Base-by-base conservation (phyloP, 306 rosid genomes). In the Vigna mungo region DNA sequence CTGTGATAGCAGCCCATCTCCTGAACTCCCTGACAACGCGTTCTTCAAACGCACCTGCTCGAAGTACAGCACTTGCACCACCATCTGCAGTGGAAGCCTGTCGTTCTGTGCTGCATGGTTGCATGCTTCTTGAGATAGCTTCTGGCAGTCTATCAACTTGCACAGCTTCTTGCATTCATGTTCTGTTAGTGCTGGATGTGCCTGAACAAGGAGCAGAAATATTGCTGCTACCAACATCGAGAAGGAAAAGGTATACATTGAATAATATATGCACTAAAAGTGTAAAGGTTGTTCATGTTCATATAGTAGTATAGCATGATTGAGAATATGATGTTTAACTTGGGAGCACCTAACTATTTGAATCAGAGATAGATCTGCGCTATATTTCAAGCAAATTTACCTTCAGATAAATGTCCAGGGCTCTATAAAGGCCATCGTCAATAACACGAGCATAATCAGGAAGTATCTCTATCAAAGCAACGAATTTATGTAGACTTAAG, bases 41-140 rank as follows among this genome's bases (percentile, higher is more conserved):
- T 88, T 87, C 83, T 86, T 90, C 82, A 91, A 54, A 0, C 97
- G 88, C n/a, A 94, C 79, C 85, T 94, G 98, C 91, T 94, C 98
- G 4, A 84, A 86, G 63, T 91, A 91, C 60, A 94, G 88, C 18
- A 94, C 96, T 68, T 80, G 90, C 72, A 91, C 98, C 25, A 88
- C 85, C 96, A 86, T 88, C 67, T 90, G 90, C 65, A 91, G 81
- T 1, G 98, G 96, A 39, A 91, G 90, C 18, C 97, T 73, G 13
- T 94, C 96, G 54, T 91, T 94, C 75, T 85, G 93, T 2, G 97
- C 97, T 4, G 97, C 98, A 36, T 94, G 98, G 79, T 87, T 91
- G 82, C 94, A 84, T 60, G 97, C 98, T 77, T 94, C 98, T 86
- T 91, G 90, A 66, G 98, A 94, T 59, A 94, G 93, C 83, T 94